These are phyloP conservation scores for Bipolaris victoriae DNA, from an alignment of 2,329 filamentous ascomycete species.

Conservation along the genomic window DNA sequence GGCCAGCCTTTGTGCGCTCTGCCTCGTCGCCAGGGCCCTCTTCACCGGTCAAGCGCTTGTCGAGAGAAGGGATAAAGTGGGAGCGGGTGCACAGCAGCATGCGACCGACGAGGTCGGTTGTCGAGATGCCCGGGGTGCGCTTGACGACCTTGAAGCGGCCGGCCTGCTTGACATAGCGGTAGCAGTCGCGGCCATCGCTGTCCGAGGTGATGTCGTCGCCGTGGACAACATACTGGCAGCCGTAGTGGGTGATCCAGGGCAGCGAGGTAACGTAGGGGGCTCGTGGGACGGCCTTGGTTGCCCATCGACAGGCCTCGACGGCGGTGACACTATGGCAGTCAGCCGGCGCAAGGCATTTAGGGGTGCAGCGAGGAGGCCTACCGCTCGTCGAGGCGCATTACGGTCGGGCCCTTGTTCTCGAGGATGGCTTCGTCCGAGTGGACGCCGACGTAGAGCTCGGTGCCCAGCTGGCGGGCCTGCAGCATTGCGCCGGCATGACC, in stretches of 20 bases:
- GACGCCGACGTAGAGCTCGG: conserved; percentile 87
- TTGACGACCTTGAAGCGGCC: conserved; percentile 96
- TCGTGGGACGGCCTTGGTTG: conserved; percentile 79
- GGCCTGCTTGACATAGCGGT: conserved; percentile 94
- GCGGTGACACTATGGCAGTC: conserved; percentile 70
- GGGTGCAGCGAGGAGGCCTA: conserved; percentile 39
- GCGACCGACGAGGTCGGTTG: conserved; percentile 94
- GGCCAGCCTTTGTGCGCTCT: conserved; percentile 68
- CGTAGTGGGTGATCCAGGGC: conserved; percentile 93
- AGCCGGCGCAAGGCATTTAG: conserved; percentile 16
- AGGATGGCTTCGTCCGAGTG: conserved; percentile 96
- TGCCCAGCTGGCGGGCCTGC: conserved; percentile 89
- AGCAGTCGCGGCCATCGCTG: conserved; percentile 91
- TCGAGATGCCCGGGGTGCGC: conserved; percentile 93
- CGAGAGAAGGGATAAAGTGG: conserved; percentile 87
- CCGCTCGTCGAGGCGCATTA: conserved; percentile 94
- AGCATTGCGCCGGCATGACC: conserved; percentile 97
- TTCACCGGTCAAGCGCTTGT: conserved; percentile 69
- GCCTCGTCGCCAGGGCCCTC: conserved; percentile 74
- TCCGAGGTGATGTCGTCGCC: conserved; percentile 98
- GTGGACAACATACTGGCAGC: conserved; percentile 94
- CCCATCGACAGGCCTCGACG: conserved; percentile 94
- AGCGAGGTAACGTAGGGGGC: conserved; percentile 95
- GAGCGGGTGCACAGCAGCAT: conserved; percentile 96
- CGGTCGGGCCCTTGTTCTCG: conserved; percentile 95